These are phyloP conservation scores for Trametes villosa DNA, from an alignment of 768 basidiomycete genomes.

Conservation along the genomic window DNA sequence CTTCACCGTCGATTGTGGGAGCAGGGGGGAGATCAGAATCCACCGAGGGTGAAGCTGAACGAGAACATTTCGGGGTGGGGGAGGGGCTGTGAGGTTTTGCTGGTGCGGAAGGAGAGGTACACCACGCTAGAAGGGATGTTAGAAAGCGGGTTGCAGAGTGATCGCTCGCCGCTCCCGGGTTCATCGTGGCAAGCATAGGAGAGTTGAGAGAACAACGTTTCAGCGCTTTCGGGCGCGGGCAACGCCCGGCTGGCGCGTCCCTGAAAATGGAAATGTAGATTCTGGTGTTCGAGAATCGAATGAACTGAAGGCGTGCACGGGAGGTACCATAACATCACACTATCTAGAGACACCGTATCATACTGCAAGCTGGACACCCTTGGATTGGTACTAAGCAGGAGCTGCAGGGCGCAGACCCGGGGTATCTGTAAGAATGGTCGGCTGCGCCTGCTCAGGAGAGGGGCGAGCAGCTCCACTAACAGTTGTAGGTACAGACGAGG, in stretches of 20 bases:
- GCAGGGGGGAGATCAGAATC: slow-evolving; percentile 42
- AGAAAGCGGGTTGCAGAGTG: slow-evolving; percentile 9
- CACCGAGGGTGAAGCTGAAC: slow-evolving; percentile 31
- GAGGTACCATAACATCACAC: not conserved
- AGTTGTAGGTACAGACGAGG: too few species aligned
- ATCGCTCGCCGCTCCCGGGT: not conserved
- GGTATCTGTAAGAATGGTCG: too few species aligned
- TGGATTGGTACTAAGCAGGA: not conserved
- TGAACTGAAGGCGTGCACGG: not conserved
- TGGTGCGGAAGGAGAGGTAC: slow-evolving; percentile 24
- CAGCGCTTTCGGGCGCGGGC: not conserved
- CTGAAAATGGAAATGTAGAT: too few species aligned
- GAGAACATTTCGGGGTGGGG: slow-evolving; percentile 42
- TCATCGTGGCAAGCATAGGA: slow-evolving; percentile 9
- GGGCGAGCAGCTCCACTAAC: too few species aligned
- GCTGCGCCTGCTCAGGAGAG: too few species aligned
- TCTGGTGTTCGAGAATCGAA: too few species aligned
- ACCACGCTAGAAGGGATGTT: slow-evolving; percentile 22
- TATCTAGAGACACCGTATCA: not conserved
- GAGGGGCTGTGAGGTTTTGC: slow-evolving; percentile 26
- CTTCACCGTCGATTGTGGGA: slow-evolving; percentile 58
- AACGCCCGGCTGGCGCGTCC: too few species aligned
- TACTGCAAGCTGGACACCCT: not conserved
- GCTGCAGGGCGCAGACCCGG: not conserved
- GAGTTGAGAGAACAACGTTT: not conserved